Evolutionary conservation across 495 filamentous ascomycete genomes (phyloP).

Genomic region (Penicillium coffeae): DNA sequence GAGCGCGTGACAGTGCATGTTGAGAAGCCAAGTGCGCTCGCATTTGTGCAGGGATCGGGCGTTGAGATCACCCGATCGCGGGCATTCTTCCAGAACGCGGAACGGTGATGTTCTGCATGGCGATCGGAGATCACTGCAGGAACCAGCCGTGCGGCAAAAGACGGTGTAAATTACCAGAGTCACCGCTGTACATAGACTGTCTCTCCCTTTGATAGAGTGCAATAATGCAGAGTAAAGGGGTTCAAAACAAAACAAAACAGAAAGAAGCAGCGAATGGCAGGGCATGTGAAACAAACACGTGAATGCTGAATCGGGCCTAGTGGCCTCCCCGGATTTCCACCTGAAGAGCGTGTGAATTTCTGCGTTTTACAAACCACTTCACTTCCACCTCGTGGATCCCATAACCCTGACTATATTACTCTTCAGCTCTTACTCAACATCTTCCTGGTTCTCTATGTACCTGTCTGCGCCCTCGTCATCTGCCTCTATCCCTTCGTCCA

Average conservation of each 20-base stretch:
- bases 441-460: conserved; percentile 37
- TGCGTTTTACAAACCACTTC: conserved; percentile 5
- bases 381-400: conserved; percentile 12
- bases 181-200: no score
- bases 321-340: conserved; percentile 24
- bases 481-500: conserved; percentile 31
- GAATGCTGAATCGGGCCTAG: conserved; percentile 21
- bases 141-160: neutral
- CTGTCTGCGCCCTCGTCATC: conserved; percentile 34
- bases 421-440: neutral
- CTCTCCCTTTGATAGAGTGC: no score
- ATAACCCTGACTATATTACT: neutral
- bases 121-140: neutral
- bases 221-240: no score
- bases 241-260: neutral
- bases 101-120: conserved; percentile 5
- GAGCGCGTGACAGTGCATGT: conserved; percentile 49
- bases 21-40: conserved; percentile 57
- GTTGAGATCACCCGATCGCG: conserved; percentile 53
- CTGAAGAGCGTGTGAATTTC: conserved; percentile 20
- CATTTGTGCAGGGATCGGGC: conserved; percentile 52
- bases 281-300: conserved; percentile 18
- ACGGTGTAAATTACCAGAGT: no score
- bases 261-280: conserved; percentile 5
- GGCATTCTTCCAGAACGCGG: conserved; percentile 41